phyloP scores from a whole-genome alignment of 1,139 yeast species.

The Kluyveromyces sp. region DNA sequence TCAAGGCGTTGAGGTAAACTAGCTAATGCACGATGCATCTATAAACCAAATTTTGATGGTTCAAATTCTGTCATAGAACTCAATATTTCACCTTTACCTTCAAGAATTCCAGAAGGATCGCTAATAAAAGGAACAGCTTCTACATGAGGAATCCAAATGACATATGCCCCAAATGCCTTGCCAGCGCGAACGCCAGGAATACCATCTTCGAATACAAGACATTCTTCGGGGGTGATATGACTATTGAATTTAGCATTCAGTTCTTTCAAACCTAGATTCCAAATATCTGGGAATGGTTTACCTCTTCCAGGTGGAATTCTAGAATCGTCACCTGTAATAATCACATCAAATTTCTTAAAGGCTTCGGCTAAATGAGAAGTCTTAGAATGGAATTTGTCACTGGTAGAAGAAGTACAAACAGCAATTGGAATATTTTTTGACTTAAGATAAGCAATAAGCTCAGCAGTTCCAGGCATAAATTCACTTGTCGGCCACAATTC shows the following conservation, averaged over 20 bases:
- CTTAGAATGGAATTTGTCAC: conserved; percentile 52
- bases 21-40: background rate
- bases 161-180: conserved; percentile 72
- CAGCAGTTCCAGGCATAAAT: conserved; percentile 80
- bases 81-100: conserved; percentile 51
- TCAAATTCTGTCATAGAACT: conserved; percentile 49
- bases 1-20: too few species aligned
- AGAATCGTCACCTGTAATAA: conserved; percentile 83
- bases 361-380: conserved; percentile 58
- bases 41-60: conserved; percentile 39
- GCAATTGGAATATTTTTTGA: conserved; percentile 63
- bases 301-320: conserved; percentile 80
- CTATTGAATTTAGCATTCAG: conserved; percentile 46
- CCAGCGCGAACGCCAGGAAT: conserved; percentile 85
- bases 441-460: conserved; percentile 48
- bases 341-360: conserved; percentile 56
- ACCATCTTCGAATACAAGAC: conserved; percentile 91
- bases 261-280: conserved; percentile 70
- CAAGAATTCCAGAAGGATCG: conserved; percentile 42
- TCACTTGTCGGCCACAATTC: conserved; percentile 53
- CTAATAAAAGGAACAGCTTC: conserved; percentile 51
- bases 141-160: conserved; percentile 87
- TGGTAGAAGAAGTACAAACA: conserved; percentile 81
- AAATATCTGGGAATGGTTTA: conserved; percentile 88
- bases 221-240: conserved; percentile 60